Base-by-base conservation (phyloP, 805 yeast genomes). In the Phaffomyces opuntiae region DNA sequence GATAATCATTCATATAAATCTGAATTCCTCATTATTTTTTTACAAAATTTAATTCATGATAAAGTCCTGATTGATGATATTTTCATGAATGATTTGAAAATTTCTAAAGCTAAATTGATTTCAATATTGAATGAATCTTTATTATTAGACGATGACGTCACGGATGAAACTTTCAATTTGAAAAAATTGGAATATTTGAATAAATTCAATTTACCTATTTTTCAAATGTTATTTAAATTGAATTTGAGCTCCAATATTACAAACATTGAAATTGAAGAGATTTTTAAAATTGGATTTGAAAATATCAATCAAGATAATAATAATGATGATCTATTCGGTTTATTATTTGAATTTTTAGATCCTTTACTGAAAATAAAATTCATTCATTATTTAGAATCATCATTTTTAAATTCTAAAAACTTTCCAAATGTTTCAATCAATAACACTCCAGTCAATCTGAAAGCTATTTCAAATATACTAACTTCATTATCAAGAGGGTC, bases 181-280 rank as follows among this genome's bases (percentile, higher is more conserved):
- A 48, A 49, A 9, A 44, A 64, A 5, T 48, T 70, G 2, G 46
- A 50, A 12, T 50, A 52, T 4, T 45, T 71, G 19, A 59, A 67
- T 43, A 69, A 68, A 41, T 71, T 69, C 52, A 72, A 69, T 46
- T 53, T 74, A 21, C 71, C 74, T 2, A 49, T 73, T 2, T 59
- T 67, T 33, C 78, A 74, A 48, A 52, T 71, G 36, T 45, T 71
- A 3, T 59, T 73, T 43, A 65, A 66, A 34, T 46, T 61, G 9
- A 47, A 61, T 2, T 44, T 72, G 35, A 42, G 16, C 14, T 24
- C 27, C 11, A 51, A 49, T 7, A 42, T 48, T 1, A 14, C 44
- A 3, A 49, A 51, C 19, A 46, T 46, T 2, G 54, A 48, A 7
- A 42, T 56, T 2, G 11, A 31, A 1, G 19, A 47, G 2, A 43